Conservation (phyloP, 2,329 filamentous ascomycete species). For the Ascochyta viciae-villosae region DNA sequence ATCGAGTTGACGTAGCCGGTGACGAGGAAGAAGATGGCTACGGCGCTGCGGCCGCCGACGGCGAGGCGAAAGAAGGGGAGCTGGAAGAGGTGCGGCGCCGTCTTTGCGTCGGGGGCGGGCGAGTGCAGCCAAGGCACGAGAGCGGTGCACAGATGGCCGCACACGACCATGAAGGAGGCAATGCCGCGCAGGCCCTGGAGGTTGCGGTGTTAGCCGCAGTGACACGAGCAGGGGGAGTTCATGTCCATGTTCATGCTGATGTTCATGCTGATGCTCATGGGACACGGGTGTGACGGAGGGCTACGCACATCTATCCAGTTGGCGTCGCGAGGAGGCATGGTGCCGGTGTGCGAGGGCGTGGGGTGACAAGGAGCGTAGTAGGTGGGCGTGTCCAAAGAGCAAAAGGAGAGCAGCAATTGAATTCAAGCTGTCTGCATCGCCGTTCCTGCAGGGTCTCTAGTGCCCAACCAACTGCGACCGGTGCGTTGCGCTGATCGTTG, state of each 20-base stretch:
- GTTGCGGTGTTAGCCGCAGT: slow-evolving; percentile 30
- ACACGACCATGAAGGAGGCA: slow-evolving; percentile 53
- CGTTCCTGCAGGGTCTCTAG: slow-evolving; percentile 11
- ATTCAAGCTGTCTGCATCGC: slow-evolving; percentile 18
- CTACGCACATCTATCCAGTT: slow-evolving; percentile 49
- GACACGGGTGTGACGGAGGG: slow-evolving; percentile 19
- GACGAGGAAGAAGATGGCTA: slow-evolving; percentile 55
- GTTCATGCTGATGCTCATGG: too few relatives aligned
- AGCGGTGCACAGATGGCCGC: slow-evolving; percentile 52
- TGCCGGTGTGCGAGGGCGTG: slow-evolving; percentile 4
- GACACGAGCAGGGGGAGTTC: slow-evolving; percentile 9
- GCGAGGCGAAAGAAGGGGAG: slow-evolving; percentile 66
- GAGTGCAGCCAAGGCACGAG: slow-evolving; percentile 52
- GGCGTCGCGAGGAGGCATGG: slow-evolving; percentile 47
- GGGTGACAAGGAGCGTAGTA: slow-evolving; percentile 14
- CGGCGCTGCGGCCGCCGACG: slow-evolving; percentile 57
- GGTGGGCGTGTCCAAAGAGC: slow-evolving; percentile 18
- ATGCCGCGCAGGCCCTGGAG: slow-evolving; percentile 52
- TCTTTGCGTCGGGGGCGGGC: slow-evolving; percentile 52
- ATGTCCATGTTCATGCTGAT: too few relatives aligned
- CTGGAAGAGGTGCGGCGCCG: slow-evolving; percentile 61
- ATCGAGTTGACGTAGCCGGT: slow-evolving; percentile 72
- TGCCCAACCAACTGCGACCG: slow-evolving; percentile 4
- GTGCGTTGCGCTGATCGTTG: neutral
- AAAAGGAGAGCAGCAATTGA: slow-evolving; percentile 5